Base-by-base conservation (phyloP, 331 rosid species). In the Prunus yedoensis region DNA sequence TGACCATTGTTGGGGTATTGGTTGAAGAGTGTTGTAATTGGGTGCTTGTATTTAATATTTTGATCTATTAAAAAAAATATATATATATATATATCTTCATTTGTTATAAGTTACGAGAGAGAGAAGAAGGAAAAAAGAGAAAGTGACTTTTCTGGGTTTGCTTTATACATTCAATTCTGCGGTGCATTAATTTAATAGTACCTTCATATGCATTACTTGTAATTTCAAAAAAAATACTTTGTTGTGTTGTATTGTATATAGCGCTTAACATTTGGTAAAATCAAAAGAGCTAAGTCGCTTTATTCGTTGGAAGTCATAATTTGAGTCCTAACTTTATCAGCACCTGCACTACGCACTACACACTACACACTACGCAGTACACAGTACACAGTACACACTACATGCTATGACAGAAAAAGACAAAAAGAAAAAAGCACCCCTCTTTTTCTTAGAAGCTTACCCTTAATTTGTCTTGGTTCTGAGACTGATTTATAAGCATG, bases 1-100 rank as follows among this genome's bases (percentile, higher is more conserved):
- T 83, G 89, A 82, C 89, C 83, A 77, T 59, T 68, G 78, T 77
- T 79, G 74, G 74, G 80, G 74, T 83, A 88, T 53, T 80, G 70
- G 79, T 74, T 63, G 14, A 21, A 73, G 43, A 85, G 75, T 70
- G 65, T 76, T 85, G 83, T 78, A 80, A 80, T 70, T 43, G 84
- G 89, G 76, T 74, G 72, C 83, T 61, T 80, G 41, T 61, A 64
- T 81, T 77, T 76, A 70, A 79, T 76, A 78, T 53, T 66, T 27
- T 45, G 59, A 68, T 27, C 6, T 41, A 66, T 49, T 25, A 57
- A 9, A 57, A 21, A 9, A 10, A n/a, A n/a, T n/a, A 38, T 35
- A 35, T 35, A 7, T 57, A 57, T 21, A 25, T 25, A 25, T 25
- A 21, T 57, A 73, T 70, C 28, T 76, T 80, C 82, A 73, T 80